phyloP scores from a whole-genome alignment of 805 yeast species.

The Monosporozyma aquatica region DNA sequence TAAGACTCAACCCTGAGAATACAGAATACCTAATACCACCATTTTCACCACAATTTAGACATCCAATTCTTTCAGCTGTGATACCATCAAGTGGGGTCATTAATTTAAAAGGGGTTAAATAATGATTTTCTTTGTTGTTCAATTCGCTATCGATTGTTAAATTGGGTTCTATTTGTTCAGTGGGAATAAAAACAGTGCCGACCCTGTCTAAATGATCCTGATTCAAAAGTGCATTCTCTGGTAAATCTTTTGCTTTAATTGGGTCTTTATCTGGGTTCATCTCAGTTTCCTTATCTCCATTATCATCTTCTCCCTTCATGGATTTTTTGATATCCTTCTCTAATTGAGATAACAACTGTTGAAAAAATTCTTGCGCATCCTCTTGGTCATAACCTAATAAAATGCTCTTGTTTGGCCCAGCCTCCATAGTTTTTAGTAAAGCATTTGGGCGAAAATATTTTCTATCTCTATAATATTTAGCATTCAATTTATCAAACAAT shows the following conservation, averaged over 20 bases:
- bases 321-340: slow-evolving; percentile 34
- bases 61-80: slow-evolving; percentile 81
- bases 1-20: slow-evolving; percentile 62
- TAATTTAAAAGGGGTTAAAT: slow-evolving; percentile 35
- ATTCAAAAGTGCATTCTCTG: slow-evolving; percentile 31
- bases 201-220: slow-evolving; percentile 45
- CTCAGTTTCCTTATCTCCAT: slow-evolving; percentile 12
- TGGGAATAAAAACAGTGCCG: slow-evolving; percentile 64
- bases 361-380: slow-evolving; percentile 95
- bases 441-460: slow-evolving; percentile 55
- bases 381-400: slow-evolving; percentile 85
- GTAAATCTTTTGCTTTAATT: slow-evolving; percentile 23
- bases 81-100: slow-evolving; percentile 90
- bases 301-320: slow-evolving; percentile 9
- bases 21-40: slow-evolving; percentile 86
- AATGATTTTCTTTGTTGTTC: neutral
- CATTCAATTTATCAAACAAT: slow-evolving; percentile 48
- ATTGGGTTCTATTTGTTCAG: slow-evolving; percentile 69
- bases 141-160: slow-evolving; percentile 23
- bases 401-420: slow-evolving; percentile 69
- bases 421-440: slow-evolving; percentile 58
- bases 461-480: slow-evolving; percentile 40
- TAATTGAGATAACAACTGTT: slow-evolving; percentile 56
- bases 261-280: slow-evolving; percentile 14
- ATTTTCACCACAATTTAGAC: slow-evolving; percentile 83